phyloP scores from a whole-genome alignment of 1,284 basidiomycete genomes.

The Apiotrichum mycotoxinovorans region DNA sequence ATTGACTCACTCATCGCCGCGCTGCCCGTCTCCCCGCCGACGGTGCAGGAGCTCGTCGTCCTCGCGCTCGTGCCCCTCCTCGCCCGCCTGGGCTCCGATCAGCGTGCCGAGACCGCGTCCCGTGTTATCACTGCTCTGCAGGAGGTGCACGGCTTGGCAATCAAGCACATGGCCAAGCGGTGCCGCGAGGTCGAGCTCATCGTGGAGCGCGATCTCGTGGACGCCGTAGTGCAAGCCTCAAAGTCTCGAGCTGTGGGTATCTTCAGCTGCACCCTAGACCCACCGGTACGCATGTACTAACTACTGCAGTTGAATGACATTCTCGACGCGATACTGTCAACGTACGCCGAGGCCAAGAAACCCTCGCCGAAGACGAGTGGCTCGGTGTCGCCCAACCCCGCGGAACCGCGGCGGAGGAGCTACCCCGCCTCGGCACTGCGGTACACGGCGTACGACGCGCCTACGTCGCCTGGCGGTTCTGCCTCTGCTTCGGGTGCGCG shows the following conservation, averaged over 20 bases:
- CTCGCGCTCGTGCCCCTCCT: constrained; percentile 23
- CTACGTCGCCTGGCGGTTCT: not conserved
- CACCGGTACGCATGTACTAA: not conserved
- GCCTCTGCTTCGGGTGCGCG: not conserved
- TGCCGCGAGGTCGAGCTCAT: constrained; percentile 19
- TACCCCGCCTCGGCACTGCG: constrained; percentile 10
- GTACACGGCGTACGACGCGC: constrained; percentile 25
- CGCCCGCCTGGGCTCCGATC: not conserved
- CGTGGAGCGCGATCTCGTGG: constrained; percentile 12
- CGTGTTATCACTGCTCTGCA: not conserved
- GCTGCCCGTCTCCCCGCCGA: constrained; percentile 6
- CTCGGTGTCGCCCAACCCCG: not conserved
- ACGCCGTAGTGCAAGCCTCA: constrained; percentile 8
- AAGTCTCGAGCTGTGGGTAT: constrained; percentile 20
- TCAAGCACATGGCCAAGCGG: constrained; percentile 18
- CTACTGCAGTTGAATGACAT: constrained; percentile 25
- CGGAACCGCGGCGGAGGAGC: constrained; percentile 2
- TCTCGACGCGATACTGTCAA: constrained; percentile 22
- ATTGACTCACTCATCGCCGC: constrained; percentile 3
- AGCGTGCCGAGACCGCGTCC: not conserved
- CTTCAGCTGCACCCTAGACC: too few species aligned
- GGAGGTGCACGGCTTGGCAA: not conserved
- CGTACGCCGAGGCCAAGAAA: constrained; percentile 12
- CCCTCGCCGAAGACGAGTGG: not conserved
- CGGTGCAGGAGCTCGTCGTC: constrained; percentile 30